Evolutionary conservation across 2,329 filamentous ascomycete species (phyloP).

Genomic region (Chaetothyriales sp.): DNA sequence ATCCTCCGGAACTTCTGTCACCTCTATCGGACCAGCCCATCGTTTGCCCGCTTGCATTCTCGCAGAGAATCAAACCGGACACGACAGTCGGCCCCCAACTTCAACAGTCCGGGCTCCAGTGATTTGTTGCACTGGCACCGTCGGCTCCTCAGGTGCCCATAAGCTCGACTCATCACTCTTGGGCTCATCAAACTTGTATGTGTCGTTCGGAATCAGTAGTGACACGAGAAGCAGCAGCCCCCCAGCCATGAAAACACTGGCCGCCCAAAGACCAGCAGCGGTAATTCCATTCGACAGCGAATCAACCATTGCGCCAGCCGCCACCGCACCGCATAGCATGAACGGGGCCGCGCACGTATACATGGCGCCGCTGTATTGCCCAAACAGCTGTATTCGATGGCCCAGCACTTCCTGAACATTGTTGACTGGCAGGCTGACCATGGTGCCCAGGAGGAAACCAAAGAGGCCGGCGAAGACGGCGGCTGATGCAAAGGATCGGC

Average conservation of each 20-base stretch:
- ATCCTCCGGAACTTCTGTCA: background rate
- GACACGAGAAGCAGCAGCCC: background rate
- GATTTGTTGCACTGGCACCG: background rate
- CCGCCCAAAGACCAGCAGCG: background rate
- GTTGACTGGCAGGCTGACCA: slow-evolving; percentile 1
- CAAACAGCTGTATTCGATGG: background rate
- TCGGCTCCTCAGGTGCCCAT: background rate
- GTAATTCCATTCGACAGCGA: background rate
- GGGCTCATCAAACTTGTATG: background rate
- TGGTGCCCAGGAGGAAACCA: background rate
- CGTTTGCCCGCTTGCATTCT: background rate
- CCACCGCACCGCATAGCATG: slow-evolving; percentile 1
- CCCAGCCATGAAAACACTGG: background rate
- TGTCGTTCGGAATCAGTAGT: background rate
- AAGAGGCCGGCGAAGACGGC: slow-evolving; percentile 1
- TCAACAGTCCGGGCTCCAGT: background rate
- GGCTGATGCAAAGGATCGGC: background rate
- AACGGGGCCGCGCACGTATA: slow-evolving; percentile 1
- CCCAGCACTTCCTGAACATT: slow-evolving; percentile 1
- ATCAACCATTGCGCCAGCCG: background rate
- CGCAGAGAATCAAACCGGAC: background rate
- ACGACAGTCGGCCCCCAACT: background rate
- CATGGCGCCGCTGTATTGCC: background rate
- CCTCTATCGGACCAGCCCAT: background rate
- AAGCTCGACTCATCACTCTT: background rate